Evolutionary conservation across 2,329 filamentous ascomycete genomes (phyloP), one percentile per base, ranked within the genome.

Genomic region (Sarocladium brachiariae): DNA sequence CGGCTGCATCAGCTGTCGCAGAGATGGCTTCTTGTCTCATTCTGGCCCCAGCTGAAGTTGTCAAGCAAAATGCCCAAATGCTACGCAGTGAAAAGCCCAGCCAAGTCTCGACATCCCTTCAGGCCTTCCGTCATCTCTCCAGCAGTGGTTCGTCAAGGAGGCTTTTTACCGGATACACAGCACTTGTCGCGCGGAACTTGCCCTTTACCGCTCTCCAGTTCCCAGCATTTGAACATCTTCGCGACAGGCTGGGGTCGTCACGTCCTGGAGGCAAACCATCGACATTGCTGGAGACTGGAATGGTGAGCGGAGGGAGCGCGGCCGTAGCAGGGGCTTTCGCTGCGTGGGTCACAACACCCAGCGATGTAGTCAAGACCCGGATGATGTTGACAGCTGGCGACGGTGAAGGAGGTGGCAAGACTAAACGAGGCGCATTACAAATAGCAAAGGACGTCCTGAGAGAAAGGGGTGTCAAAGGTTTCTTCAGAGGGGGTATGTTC

Each of bases 41-140:
- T 54, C 78, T 96, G 31, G 92, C 90, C 0, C 91, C 90, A 0
- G 89, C 89, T 13, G 90, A 96, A 65, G 88, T 95, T 7, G 80
- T 96, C 55, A 96, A 96, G 70, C 90, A 95, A 64, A 96, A 96
- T 66, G 89, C 91, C 0, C 90, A 96, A 66, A 90, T 96, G 78
- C 73, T 93, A 1, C 61, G 27, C 61, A 54, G 56, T 34, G 33
- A 31, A 33, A 51, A 59, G 16, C 14, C 60, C 55, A 19, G 57
- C 53, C 25, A 33, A 4, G 25, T 5, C 2, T 71, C 68, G 4
- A 74, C 73, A 0, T 79, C 75, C 0, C 58, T 78, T n/a, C 65
- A 69, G 52, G 73, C 74, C 1, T 65, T 81, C 55, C 70, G 65
- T 52, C 74, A 71, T 65, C 65, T 65, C 67, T 80, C 62, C 53